Evolutionary conservation across 2,329 filamentous ascomycete genomes (phyloP), one percentile per base, ranked within the genome.

Genomic region (Ceratocystis lukuohia): DNA sequence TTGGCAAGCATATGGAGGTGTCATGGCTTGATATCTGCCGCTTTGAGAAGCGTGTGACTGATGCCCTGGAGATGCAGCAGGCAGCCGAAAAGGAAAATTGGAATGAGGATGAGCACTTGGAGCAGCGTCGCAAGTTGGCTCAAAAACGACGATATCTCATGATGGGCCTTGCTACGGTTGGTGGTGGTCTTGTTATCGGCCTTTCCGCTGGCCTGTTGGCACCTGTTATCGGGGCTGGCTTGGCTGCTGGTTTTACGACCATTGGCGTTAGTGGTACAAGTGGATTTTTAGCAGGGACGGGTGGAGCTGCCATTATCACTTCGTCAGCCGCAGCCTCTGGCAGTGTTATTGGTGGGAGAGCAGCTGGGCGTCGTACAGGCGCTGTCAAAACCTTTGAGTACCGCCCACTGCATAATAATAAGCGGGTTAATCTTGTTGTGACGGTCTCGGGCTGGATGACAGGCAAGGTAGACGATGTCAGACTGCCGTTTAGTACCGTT

Each of bases 361-460:
- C 94, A 30, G 91, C 92, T n/a, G 82, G 89, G 72, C 84, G 92
- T 71, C 84, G 94, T 71, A 97, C 89, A 1, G 93, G 94, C 15
- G 87, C 92, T 1, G 95, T 99, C 67, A 91, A 87, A 76, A 99
- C 94, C 0, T 99, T 97, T 73, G 94, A 99, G 76, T 99, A 97
- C 74, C 85, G 93, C 57, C 94, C 94, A 5, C 78, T 99, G 59
- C 92, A 97, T 79, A 99, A 99, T 78, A 97, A 97, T 76, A 99
- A 99, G 77, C 83, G 92, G 67, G 89, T 96, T 48, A 97, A 99
- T 71, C 82, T 99, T 37, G 94, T 99, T 69, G 86, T 99, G 48
- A 97, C 94, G 0, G 85, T 99, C 37, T 91, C 93, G 0, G 94
- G 94, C 2, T 99, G 94, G 94, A 95, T 99, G 88, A 96, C 91